A percentile compares a stretch with the other conserved stretches of the same genome.
These are phyloP conservation scores for Pythium scleroteichum DNA, from an alignment of 352 stramenopile species.

Conservation along the genomic window DNA sequence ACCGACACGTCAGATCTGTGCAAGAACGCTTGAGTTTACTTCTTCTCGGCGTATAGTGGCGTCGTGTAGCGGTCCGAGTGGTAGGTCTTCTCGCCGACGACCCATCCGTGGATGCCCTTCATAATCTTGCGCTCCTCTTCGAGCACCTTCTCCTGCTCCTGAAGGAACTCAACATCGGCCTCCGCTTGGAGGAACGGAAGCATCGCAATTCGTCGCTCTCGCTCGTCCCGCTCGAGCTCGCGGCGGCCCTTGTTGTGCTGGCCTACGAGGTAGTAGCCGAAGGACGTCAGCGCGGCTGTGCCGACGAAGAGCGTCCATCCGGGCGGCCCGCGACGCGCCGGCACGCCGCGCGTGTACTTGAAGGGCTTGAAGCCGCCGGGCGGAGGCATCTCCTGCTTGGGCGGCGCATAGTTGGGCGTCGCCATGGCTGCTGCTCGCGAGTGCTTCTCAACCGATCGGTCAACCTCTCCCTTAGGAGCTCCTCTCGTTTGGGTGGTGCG, in stretches of 20 bases:
- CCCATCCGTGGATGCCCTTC: conserved; percentile 94
- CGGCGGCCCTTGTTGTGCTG: conserved; percentile 78
- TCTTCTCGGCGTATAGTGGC: conserved; percentile 80
- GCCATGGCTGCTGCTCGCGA: conserved; percentile 44
- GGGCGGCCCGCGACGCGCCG: conserved; percentile 65
- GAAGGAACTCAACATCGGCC: conserved; percentile 90
- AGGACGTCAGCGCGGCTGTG: conserved; percentile 69
- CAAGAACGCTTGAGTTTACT: conserved; percentile 43
- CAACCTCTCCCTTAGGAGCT: background rate
- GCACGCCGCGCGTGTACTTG: conserved; percentile 66
- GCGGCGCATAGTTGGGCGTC: conserved; percentile 73
- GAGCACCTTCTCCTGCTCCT: conserved; percentile 87
- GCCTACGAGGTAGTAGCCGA: conserved; percentile 76
- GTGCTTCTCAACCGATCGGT: background rate
- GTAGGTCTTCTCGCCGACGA: conserved; percentile 87
- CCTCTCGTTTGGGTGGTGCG: conserved; percentile 31
- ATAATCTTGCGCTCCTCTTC: conserved; percentile 94
- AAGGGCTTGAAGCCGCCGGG: conserved; percentile 72
- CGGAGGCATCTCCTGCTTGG: conserved; percentile 86
- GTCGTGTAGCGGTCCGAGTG: conserved; percentile 84
- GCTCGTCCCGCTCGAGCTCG: conserved; percentile 78
- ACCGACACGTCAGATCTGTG: background rate
- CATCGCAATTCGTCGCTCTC: conserved; percentile 92
- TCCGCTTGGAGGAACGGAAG: conserved; percentile 95
- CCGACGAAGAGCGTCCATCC: conserved; percentile 80